Conservation (phyloP, 495 filamentous ascomycete genomes). For the Jackrogersella minutella region DNA sequence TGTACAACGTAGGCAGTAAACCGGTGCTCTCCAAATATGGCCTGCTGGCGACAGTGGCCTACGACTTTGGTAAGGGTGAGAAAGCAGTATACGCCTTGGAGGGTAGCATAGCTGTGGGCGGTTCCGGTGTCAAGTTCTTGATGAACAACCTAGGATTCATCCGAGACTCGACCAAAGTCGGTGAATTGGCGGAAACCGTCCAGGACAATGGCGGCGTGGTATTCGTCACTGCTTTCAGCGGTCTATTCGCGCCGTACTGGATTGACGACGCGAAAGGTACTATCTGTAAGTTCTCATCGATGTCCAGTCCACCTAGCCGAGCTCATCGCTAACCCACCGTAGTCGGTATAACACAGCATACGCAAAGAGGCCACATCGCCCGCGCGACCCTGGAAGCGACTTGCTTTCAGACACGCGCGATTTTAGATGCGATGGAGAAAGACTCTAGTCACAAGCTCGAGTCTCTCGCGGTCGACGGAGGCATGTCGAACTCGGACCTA, state of each 20-base stretch:
- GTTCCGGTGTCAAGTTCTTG: slow-evolving; percentile 88
- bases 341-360: slow-evolving; percentile 93
- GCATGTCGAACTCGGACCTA: slow-evolving; percentile 91
- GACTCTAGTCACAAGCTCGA: slow-evolving; percentile 82
- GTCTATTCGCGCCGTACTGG: slow-evolving; percentile 98
- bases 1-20: slow-evolving; percentile 91
- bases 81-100: slow-evolving; percentile 91
- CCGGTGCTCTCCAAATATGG: slow-evolving; percentile 92
- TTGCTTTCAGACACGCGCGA: slow-evolving; percentile 94
- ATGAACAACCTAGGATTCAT: slow-evolving; percentile 90
- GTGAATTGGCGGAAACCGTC: slow-evolving; percentile 80
- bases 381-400: slow-evolving; percentile 94
- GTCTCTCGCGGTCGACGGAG: slow-evolving; percentile 87
- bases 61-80: slow-evolving; percentile 76
- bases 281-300: slow-evolving; percentile 67
- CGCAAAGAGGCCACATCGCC: slow-evolving; percentile 87
- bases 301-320: background rate
- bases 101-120: slow-evolving; percentile 90
- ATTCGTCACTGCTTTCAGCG: slow-evolving; percentile 96
- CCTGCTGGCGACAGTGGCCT: slow-evolving; percentile 86
- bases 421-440: slow-evolving; percentile 92
- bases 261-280: slow-evolving; percentile 96
- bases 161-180: slow-evolving; percentile 78
- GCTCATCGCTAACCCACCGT: slow-evolving; percentile 25
- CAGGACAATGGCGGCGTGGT: slow-evolving; percentile 90